phyloP scores from a whole-genome alignment of 352 stramenopile species.

The Phytophthora sojae region DNA sequence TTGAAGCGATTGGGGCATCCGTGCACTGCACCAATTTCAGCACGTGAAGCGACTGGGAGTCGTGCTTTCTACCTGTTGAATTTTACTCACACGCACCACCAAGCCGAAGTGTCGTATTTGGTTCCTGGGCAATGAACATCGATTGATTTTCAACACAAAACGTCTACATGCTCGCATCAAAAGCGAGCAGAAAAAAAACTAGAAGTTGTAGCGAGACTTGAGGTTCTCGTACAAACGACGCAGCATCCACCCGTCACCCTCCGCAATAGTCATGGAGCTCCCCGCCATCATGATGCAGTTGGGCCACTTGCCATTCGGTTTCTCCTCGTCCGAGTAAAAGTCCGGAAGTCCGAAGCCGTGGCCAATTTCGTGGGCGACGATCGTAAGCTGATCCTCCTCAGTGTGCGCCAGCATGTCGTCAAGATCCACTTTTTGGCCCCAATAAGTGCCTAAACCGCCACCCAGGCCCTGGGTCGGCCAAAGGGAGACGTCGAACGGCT shows the following conservation, averaged over 20 bases:
- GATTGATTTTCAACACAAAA: too few species aligned
- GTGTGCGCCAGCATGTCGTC: constrained; percentile 38
- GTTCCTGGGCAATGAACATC: too few species aligned
- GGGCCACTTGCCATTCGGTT: not conserved
- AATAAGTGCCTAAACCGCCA: constrained; percentile 30
- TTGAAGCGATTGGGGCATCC: not conserved
- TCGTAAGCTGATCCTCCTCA: constrained; percentile 31
- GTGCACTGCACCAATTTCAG: not conserved
- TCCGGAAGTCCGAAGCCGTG: constrained; percentile 30
- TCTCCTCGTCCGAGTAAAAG: constrained; percentile 16
- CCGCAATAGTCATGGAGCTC: too few species aligned
- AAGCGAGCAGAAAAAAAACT: too few species aligned
- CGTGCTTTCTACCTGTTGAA: too few species aligned
- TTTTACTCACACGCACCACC: too few species aligned
- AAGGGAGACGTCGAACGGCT: constrained; percentile 47
- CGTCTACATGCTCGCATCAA: too few species aligned
- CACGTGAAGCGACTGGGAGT: too few species aligned
- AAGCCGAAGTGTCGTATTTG: too few species aligned
- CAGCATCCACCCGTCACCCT: constrained; percentile 38
- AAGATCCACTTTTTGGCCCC: constrained; percentile 32
- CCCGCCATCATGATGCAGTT: constrained; percentile 1
- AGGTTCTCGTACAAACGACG: constrained; percentile 25
- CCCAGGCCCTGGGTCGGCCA: constrained; percentile 40
- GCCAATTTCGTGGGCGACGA: constrained; percentile 45
- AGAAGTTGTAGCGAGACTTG: too few species aligned